Percentiles rank a stretch among this genome's conserved stretches.
phyloP scores from a whole-genome alignment of 2,329 filamentous ascomycete genomes.

The Sordariomycetes sp. region DNA sequence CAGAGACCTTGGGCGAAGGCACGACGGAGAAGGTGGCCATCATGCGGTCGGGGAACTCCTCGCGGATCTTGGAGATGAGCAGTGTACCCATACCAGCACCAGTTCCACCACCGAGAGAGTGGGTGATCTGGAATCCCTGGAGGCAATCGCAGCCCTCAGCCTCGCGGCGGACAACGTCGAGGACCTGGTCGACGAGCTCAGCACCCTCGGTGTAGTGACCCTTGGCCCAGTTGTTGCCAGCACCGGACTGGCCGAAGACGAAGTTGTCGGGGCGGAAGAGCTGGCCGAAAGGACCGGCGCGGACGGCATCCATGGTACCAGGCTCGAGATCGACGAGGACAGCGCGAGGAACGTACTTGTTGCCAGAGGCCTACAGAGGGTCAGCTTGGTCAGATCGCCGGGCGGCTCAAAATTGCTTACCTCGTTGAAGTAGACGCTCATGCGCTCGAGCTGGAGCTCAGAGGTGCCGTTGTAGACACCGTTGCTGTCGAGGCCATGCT shows the following conservation, averaged over 20 bases:
- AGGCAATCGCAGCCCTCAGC: constrained; percentile 99
- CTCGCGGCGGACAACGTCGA: constrained; percentile 97
- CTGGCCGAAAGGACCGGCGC: constrained; percentile 94
- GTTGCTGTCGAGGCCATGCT: constrained; percentile 95
- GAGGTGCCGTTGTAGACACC: constrained; percentile 98
- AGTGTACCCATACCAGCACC: constrained; percentile 99
- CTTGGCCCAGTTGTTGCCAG: constrained; percentile 99
- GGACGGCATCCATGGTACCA: constrained; percentile 99
- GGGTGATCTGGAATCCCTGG: constrained; percentile 99
- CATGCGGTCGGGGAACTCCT: constrained; percentile 99
- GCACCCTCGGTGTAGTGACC: constrained; percentile 99
- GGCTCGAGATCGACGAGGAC: constrained; percentile 99
- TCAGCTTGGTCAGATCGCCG: neutral
- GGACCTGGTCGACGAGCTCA: constrained; percentile 94
- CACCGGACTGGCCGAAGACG: constrained; percentile 98
- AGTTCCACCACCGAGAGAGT: constrained; percentile 99
- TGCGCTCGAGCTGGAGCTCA: constrained; percentile 98
- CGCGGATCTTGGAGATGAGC: constrained; percentile 99
- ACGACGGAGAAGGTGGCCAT: constrained; percentile 99
- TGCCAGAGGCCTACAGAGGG: constrained; percentile 68
- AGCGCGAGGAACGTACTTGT: constrained; percentile 99
- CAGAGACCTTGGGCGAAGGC: constrained; percentile 97
- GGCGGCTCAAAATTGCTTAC: constrained; percentile 21
- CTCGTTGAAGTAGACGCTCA: constrained; percentile 98
- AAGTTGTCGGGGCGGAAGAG: constrained; percentile 99